A percentile compares a stretch with the other conserved stretches of the same genome.
phyloP scores from a whole-genome alignment of 768 basidiomycete genomes.

The Mycena kentingensis region DNA sequence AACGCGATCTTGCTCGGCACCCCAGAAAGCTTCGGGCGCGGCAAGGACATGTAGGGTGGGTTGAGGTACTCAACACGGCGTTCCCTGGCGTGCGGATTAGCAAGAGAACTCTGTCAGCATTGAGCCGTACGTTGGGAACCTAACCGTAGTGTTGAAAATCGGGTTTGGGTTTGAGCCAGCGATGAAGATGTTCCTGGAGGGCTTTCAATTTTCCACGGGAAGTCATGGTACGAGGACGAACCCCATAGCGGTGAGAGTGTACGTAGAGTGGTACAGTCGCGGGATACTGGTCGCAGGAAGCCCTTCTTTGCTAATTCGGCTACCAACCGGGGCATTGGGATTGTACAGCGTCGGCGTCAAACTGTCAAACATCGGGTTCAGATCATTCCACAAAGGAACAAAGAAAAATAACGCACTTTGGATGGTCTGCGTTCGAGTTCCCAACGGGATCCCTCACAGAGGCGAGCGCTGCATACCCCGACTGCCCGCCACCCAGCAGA shows the following conservation, averaged over 20 bases:
- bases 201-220: too few species aligned
- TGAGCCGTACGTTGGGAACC: too few species aligned
- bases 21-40: constrained; percentile 13
- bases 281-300: constrained; percentile 31
- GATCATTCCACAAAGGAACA: background rate
- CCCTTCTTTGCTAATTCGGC: constrained; percentile 37
- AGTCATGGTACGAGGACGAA: too few species aligned
- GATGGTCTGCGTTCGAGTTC: constrained; percentile 46
- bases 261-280: constrained; percentile 39
- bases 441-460: constrained; percentile 53
- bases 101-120: too few species aligned
- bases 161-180: too few species aligned
- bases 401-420: constrained; percentile 29
- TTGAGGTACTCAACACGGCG: constrained; percentile 30
- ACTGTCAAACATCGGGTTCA: constrained; percentile 1
- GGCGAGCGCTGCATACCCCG: constrained; percentile 49
- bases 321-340: constrained; percentile 36
- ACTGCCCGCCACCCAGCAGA: constrained; percentile 44
- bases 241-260: constrained; percentile 35
- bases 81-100: too few species aligned
- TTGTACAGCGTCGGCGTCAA: constrained; percentile 44
- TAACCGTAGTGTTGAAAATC: too few species aligned
- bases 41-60: constrained; percentile 31
- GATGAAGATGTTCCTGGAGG: too few species aligned
- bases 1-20: constrained; percentile 28